A percentile compares a stretch with the other conserved stretches of the same genome.
Evolutionary conservation across 371 early-diverging fungal genomes (phyloP).

Genomic region (Apophysomyces ossiformis): DNA sequence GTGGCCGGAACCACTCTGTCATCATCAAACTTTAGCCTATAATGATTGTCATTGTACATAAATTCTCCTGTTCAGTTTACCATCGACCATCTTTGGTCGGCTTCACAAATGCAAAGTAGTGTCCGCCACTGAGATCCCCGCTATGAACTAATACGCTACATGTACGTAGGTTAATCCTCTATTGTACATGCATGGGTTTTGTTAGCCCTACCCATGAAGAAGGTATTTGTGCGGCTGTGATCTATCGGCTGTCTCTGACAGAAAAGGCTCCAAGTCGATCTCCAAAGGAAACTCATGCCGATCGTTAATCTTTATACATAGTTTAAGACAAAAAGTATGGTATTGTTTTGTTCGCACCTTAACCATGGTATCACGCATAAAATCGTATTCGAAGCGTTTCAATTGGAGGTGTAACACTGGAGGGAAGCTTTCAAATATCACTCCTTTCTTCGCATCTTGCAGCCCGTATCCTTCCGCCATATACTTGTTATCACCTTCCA

Average conservation of each 20-base stretch:
- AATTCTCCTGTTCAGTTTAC: conserved; percentile 34
- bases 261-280: conserved; percentile 88
- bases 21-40: conserved; percentile 93
- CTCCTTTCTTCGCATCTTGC: conserved; percentile 96
- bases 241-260: conserved; percentile 71
- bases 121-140: conserved; percentile 96
- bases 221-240: conserved; percentile 72
- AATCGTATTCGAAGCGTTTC: conserved; percentile 98
- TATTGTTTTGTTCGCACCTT: conserved; percentile 56
- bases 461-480: conserved; percentile 94
- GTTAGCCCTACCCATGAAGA: conserved; percentile 72
- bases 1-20: conserved; percentile 89
- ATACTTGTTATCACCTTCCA: conserved; percentile 98
- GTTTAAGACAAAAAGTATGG: too few species aligned
- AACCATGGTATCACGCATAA: conserved; percentile 87
- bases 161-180: not conserved
- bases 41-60: not conserved
- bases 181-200: conserved; percentile 14
- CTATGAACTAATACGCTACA: conserved; percentile 93
- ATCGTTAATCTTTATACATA: conserved; percentile 80
- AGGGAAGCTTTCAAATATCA: conserved; percentile 94
- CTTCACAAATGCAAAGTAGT: conserved; percentile 94
- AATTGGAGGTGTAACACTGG: conserved; percentile 97
- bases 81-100: conserved; percentile 81
- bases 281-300: conserved; percentile 92